Evolutionary conservation across 768 basidiomycete genomes (phyloP).

Genomic region (Phanerochaete carnosa): DNA sequence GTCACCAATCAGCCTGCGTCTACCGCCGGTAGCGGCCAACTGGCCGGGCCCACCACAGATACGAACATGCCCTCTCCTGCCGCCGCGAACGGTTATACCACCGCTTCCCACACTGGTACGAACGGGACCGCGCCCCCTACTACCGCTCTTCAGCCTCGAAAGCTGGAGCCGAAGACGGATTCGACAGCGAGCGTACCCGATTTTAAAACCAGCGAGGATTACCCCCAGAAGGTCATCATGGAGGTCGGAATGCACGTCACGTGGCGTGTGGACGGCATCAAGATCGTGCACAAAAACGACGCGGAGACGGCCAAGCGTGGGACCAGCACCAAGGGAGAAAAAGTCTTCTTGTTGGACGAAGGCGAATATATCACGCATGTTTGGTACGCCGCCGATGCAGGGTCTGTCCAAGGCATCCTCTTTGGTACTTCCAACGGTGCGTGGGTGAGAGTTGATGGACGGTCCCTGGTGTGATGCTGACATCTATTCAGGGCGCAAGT

Average conservation of each 20-base stretch:
- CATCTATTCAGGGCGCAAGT: neutral
- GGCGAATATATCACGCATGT: neutral
- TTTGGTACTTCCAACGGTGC: neutral
- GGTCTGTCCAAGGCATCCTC: neutral
- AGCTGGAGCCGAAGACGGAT: no score
- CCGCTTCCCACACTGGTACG: no score
- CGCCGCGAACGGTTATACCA: no score
- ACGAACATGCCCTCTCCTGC: no score
- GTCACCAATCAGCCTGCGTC: no score
- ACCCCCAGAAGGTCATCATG: neutral
- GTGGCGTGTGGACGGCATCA: neutral
- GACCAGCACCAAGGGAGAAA: neutral
- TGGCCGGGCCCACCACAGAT: no score
- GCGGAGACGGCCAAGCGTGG: neutral
- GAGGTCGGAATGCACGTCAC: neutral
- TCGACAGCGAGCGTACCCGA: no score
- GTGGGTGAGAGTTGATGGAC: neutral
- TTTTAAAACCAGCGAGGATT: neutral
- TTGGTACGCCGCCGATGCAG: neutral
- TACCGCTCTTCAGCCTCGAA: no score
- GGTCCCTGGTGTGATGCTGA: neutral
- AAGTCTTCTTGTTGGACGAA: neutral
- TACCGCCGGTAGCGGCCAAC: no score
- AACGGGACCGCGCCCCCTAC: no score
- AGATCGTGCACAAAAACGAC: neutral